Base-by-base conservation (phyloP, 2,329 filamentous ascomycete genomes). In the Aureobasidium uvarum region DNA sequence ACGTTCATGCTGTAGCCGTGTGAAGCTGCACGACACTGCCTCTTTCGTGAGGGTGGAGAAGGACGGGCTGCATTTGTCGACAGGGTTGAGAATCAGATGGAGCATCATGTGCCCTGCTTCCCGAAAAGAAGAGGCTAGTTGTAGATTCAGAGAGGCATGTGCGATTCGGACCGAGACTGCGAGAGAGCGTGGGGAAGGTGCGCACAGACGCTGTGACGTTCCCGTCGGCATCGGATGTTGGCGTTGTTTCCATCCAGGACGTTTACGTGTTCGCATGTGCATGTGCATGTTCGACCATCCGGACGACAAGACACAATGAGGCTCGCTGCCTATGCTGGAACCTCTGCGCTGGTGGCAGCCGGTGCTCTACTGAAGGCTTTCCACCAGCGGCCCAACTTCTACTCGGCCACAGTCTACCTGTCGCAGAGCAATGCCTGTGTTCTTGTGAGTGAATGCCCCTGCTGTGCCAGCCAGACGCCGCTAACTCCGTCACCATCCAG, bases 361-460 rank as follows among this genome's bases (percentile, higher is more conserved):
- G 86, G 87, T 72, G 92, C 96, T 67, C 84, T 97, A 67, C 79
- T 96, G 66, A 95, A 93, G 75, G 94, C 95, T 68, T 94, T 98
- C 78, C 90, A 95, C 74, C 91, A 98, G 80, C 87, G 95, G 69
- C 89, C 95, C 69, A 99, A 99, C 79, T 99, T 98, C 83, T 99
- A 99, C 81, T 96, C 94, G 64, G 93, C 95, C 70, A 95, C 92
- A 80, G 95, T 99, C 56, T 96, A 98, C 79, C 86, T 99, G 59
- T 91, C 93, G 46, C 94, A 98, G 79, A 97, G 92, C 78, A 98
- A 95, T 80, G 89, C 96, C 72, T 98, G 94, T 75, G 82, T 98
- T 62, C 90, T 98, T 86, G 91, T 95, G 77, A 45, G 65, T 38
- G 48, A 48, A 31, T 62, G 62, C 39, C 39, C 18, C 52, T 62